Evolutionary conservation across 176 grass and related monocot genomes (phyloP), one percentile per base, ranked within the genome.

Genomic region (Eremochloa ophiuroides): DNA sequence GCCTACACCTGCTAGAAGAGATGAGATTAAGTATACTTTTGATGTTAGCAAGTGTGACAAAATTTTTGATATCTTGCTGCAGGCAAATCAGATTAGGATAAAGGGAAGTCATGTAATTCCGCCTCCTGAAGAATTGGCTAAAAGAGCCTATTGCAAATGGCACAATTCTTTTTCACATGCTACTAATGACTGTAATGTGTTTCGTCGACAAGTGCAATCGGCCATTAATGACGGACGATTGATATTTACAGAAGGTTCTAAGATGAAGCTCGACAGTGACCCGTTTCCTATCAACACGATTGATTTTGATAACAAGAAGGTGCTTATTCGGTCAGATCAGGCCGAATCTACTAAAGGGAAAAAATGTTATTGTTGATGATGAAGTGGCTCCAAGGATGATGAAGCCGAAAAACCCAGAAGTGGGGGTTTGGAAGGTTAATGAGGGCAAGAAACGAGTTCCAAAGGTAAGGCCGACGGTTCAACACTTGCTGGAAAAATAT

Each of bases 221-320:
- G 63, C 63, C 63, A 34, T 66, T 37, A 23, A 11, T 40, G 65
- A 68, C 34, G 65, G 66, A 69, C 66, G 38, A 69, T 69, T 69
- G 66, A 41, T 1, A 41, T 69, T 69, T 41, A n/a, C 66, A 41
- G 66, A 26, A 69, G 10, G 22, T 5, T 2, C 20, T 6, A 69
- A 42, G 12, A 69, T 69, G 66, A 69, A 69, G 38, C 66, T 69
- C 66, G n/a, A n/a, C n/a, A n/a, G n/a, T n/a, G n/a, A n/a, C n/a
- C n/a, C n/a, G n/a, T n/a, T n/a, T n/a, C n/a, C 66, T 25, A 23
- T 69, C 0, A 69, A 42, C 8, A 12, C 42, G 37, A 26, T 69
- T 14, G 20, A 69, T 0, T 69, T 69, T 14, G 66, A 41, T 0
- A 41, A 41, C 22, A 69, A 69, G 37, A 69, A 40, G 22, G 10